Evolutionary conservation across 257 asterid species (phyloP).

Genomic region (Primulina eburnea): DNA sequence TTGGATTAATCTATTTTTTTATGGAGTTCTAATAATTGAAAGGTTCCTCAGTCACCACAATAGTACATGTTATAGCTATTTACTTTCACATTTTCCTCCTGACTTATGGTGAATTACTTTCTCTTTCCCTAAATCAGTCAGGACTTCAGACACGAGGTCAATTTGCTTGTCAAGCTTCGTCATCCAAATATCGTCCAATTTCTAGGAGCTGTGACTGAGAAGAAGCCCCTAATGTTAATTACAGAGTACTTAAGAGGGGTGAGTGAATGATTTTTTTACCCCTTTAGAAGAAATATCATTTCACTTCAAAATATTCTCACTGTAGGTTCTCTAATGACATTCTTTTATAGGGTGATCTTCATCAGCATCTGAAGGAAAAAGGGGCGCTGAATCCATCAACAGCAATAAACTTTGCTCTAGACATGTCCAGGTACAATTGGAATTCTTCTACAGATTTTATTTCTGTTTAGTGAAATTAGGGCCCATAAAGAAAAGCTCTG

Average conservation of each 20-base stretch:
- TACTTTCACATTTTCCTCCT: conserved; percentile 22
- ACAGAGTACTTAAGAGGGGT: conserved; percentile 98
- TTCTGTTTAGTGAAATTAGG: not conserved
- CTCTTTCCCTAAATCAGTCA: conserved; percentile 53
- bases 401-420: conserved; percentile 83
- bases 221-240: conserved; percentile 89
- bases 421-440: conserved; percentile 77
- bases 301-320: conserved; percentile 11
- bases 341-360: conserved; percentile 80
- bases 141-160: conserved; percentile 98
- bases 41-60: not conserved
- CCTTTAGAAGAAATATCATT: conserved; percentile 11
- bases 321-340: conserved; percentile 17
- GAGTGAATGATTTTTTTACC: conserved; percentile 31
- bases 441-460: conserved; percentile 2
- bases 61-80: conserved; percentile 9
- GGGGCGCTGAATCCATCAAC: conserved; percentile 80
- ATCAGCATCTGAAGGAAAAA: conserved; percentile 88
- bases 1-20: not conserved
- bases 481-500: not conserved
- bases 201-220: conserved; percentile 95
- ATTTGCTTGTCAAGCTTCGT: conserved; percentile 96
- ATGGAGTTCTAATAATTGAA: conserved; percentile 12
- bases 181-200: conserved; percentile 98
- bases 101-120: conserved; percentile 13